Percentiles rank a stretch among this genome's conserved stretches.
phyloP scores from a whole-genome alignment of 129 eudicot species.

The Flaveria robusta region DNA sequence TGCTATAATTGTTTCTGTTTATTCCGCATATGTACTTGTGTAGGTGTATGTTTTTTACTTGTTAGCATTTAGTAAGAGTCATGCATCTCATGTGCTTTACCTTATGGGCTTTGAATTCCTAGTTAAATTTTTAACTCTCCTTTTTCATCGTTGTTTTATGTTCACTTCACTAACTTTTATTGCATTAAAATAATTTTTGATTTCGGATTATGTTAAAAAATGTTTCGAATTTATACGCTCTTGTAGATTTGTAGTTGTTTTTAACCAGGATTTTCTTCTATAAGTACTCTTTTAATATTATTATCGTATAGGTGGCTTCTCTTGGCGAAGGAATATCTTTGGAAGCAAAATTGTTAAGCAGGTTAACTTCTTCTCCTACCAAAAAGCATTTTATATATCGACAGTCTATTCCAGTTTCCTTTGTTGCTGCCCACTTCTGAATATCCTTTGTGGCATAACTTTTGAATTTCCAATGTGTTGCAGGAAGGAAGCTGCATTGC shows the following conservation, averaged over 20 bases:
- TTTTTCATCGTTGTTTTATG: not conserved
- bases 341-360: constrained; percentile 96
- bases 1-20: constrained; percentile 1
- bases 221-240: not conserved
- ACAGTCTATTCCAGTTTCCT: not conserved
- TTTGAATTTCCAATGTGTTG: constrained; percentile 27
- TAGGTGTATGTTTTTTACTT: constrained; percentile 9
- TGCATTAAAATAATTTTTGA: constrained; percentile 15
- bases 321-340: constrained; percentile 95
- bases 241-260: not conserved
- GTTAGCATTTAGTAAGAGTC: not conserved
- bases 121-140: not conserved
- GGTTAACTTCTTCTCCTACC: constrained; percentile 46
- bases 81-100: constrained; percentile 20
- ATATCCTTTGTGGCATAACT: constrained; percentile 9
- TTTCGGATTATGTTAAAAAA: constrained; percentile 21
- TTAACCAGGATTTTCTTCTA: not conserved
- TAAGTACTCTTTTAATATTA: not conserved
- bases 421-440: not conserved
- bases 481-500: constrained; percentile 98
- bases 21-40: not conserved
- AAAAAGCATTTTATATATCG: not conserved
- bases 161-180: not conserved
- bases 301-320: constrained; percentile 74
- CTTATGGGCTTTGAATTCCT: not conserved